phyloP scores from a whole-genome alignment of 495 filamentous ascomycete species.

The Hapsidospora chrysogenum region DNA sequence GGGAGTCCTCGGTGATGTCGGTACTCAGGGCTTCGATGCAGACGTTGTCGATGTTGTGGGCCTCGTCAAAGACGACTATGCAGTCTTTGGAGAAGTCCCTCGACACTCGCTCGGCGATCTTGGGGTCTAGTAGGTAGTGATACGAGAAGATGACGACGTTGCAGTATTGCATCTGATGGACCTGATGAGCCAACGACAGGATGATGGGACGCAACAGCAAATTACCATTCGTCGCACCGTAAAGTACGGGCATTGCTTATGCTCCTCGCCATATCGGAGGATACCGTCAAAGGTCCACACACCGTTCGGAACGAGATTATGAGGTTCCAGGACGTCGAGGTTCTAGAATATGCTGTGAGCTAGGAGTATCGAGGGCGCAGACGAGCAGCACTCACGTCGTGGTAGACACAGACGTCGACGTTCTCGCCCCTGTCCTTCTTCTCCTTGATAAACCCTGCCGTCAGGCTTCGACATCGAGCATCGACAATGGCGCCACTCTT shows the following conservation, averaged over 20 bases:
- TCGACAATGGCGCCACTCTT: constrained; percentile 91
- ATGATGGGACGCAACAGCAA: too few species aligned
- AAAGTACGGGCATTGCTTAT: constrained; percentile 97
- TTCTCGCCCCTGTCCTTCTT: constrained; percentile 91
- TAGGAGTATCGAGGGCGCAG: not conserved
- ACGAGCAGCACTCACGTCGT: constrained; percentile 44
- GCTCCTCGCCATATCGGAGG: constrained; percentile 73
- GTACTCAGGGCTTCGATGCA: constrained; percentile 97
- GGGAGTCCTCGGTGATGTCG: constrained; percentile 85
- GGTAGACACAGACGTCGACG: constrained; percentile 86
- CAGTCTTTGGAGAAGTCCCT: constrained; percentile 95
- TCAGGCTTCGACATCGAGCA: constrained; percentile 85
- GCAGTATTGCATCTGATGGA: constrained; percentile 75
- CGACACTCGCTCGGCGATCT: constrained; percentile 94
- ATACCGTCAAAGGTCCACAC: constrained; percentile 93
- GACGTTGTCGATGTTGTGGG: constrained; percentile 99
- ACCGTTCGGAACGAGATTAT: constrained; percentile 82
- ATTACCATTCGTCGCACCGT: constrained; percentile 80
- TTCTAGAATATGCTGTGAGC: too few species aligned
- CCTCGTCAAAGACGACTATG: constrained; percentile 97
- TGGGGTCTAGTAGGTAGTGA: constrained; percentile 93
- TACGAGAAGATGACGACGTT: constrained; percentile 99
- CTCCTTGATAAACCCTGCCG: constrained; percentile 91
- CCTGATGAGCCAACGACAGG: constrained; percentile 7
- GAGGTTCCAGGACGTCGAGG: constrained; percentile 82